Percentiles rank a stretch among this genome's conserved stretches.
Evolutionary conservation across 139 green algal species (phyloP).

Genomic region (Auxenochlorella pyrenoidosa): DNA sequence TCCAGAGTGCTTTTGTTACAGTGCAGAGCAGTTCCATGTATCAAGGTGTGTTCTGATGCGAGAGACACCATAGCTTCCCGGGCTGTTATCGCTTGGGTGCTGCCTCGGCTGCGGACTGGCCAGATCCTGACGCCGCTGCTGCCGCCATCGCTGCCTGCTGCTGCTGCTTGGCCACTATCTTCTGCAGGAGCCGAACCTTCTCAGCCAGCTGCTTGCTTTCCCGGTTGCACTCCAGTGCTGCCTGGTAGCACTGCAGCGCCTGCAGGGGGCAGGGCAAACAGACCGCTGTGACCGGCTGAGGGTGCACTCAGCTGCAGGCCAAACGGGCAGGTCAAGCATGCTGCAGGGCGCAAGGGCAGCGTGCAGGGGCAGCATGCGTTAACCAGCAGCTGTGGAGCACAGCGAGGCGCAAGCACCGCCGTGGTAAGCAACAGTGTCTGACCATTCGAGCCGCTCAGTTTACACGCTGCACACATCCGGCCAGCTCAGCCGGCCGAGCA

Average conservation of each 20-base stretch:
- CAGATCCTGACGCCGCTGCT: background rate
- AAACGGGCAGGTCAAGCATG: background rate
- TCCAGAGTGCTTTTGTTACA: no score
- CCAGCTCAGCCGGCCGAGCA: background rate
- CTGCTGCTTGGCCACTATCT: slow-evolving; percentile 31
- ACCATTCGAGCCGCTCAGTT: background rate
- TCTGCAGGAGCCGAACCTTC: slow-evolving; percentile 39
- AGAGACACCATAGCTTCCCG: no score
- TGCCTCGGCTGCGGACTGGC: background rate
- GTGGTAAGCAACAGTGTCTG: background rate
- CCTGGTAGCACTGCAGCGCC: slow-evolving; percentile 50
- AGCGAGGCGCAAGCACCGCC: background rate
- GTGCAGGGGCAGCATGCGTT: background rate
- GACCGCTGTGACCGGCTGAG: background rate
- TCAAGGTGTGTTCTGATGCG: no score
- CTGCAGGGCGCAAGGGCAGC: no score
- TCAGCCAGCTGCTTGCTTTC: slow-evolving; percentile 40
- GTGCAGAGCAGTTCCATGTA: no score
- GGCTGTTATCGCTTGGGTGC: background rate
- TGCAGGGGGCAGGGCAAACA: slow-evolving; percentile 23
- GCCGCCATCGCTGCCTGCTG: background rate
- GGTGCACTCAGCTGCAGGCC: background rate
- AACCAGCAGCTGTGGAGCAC: background rate
- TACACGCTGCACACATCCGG: background rate
- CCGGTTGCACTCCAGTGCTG: slow-evolving; percentile 37